Evolutionary conservation across 2,329 filamentous ascomycete species (phyloP), one percentile per base, ranked within the genome.

Genomic region (Hypoxylon sp.): DNA sequence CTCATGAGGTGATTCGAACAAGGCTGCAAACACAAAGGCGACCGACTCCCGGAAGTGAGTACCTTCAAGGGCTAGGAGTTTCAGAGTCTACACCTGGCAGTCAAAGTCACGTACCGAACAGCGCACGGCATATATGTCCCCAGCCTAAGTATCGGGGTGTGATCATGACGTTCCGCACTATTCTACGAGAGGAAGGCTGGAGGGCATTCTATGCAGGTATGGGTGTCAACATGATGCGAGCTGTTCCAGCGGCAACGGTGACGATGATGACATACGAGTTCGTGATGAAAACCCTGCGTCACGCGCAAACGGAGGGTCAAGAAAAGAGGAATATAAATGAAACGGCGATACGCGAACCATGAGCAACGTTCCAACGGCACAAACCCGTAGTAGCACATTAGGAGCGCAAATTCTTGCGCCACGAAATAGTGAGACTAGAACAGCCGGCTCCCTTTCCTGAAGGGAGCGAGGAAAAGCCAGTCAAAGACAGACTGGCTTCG

Each of bases 251-350:
- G 22, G 95, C 96, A 19, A 97, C 97, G 76, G 97, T 97, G 26
- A 99, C 96, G 2, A 97, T 99, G 91, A 86, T 98, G 78, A 98
- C 95, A 11, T 99, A 97, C 78, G 96, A 99, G 82, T 96, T 91
- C 74, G 82, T 86, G 54, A 89, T 89, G 87, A 81, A 84, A 57
- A 78, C 81, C 61, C 79, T 89, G 19, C 86, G 85, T 67, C 77
- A 80, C 62, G 77, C 79, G 29, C 82, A 82, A 72, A 70, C 75
- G 2, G 79, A 82, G 13, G 84, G 83, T 53, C 77, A 74, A 55
- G 75, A 75, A 35, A 82, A 80, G 70, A 63, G 31, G 24, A 58
- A 59, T 22, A 37, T 61, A 52, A 53, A 50, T 29, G 50, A 67
- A 14, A 51, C 47, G 31, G 42, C 46, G 17, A 46, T 60, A 46